Conservation (phyloP, 1,139 yeast species). For the Magnusiomyces clavatus region DNA sequence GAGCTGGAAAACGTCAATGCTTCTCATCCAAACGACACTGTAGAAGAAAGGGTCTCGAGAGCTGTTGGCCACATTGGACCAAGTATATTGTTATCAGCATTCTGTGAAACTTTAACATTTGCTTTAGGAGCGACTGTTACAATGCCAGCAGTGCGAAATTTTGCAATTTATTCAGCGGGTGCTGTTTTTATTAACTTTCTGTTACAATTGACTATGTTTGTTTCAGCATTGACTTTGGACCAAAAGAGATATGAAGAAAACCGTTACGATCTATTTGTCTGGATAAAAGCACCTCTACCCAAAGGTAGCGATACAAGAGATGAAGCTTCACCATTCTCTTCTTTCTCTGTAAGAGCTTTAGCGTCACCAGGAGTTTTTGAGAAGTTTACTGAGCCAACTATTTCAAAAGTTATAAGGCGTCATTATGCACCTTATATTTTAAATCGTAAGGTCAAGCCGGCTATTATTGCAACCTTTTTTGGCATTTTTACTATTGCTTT, state of each 20-base stretch:
- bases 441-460: constrained; percentile 39
- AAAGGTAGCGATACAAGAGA: background rate
- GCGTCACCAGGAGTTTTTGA: constrained; percentile 26
- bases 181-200: constrained; percentile 71
- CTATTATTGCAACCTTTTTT: constrained; percentile 47
- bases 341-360: constrained; percentile 19
- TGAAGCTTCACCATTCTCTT: constrained; percentile 18
- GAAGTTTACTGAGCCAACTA: constrained; percentile 25
- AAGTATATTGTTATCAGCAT: constrained; percentile 69
- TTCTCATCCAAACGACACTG: constrained; percentile 37
- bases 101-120: constrained; percentile 72
- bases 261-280: constrained; percentile 48
- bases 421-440: constrained; percentile 55
- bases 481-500: constrained; percentile 62
- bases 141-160: constrained; percentile 94
- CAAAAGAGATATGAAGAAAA: constrained; percentile 53
- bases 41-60: constrained; percentile 50
- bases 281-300: constrained; percentile 19
- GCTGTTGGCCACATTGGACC: constrained; percentile 78
- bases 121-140: constrained; percentile 69
- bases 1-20: constrained; percentile 55
- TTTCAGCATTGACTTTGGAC: constrained; percentile 63
- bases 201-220: constrained; percentile 75
- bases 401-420: constrained; percentile 36
- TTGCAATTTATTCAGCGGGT: constrained; percentile 85